Base-by-base conservation (phyloP, 257 asterid genomes). In the Thymus mandschuricus region DNA sequence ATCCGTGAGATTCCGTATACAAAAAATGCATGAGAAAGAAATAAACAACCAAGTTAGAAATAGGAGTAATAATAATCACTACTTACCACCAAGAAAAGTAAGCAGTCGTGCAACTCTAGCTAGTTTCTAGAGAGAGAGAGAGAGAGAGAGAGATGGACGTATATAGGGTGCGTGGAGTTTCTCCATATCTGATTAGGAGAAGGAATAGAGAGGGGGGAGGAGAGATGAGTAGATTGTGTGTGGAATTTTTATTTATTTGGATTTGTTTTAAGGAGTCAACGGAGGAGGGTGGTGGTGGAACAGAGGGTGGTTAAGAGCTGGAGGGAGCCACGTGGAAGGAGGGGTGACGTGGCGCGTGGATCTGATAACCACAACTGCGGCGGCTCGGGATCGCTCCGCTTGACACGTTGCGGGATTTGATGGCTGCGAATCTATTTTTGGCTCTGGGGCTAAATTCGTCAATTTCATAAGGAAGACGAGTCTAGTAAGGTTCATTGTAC, bases 331-430 rank as follows among this genome's bases (percentile, higher is more conserved):
- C 85, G 82, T 81, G 50, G 45, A 43, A 51, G 50, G 13, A 15
- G 9, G 6, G 40, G 27, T 73, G 85, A 84, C 75, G 85, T 87
- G 88, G 81, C 82, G 46, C 43, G 3, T 60, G 45, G 51, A 12
- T 52, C 38, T 50, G 48, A 6, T 11, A 7, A 12, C 6, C 27
- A 27, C 64, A 41, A 51, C 10, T 66, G 85, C 81, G 85, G 86
- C 82, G 79, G 78, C 85, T 78, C 73, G 81, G 66, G 41, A 46
- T 68, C 68, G 75, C 45, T 27, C 56, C 63, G 12, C 55, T 63
- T 67, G 70, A 78, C 91, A 79, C 79, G 84, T 83, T 28, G 5
- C 5, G 21, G 31, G 28, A 1, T n/a, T 48, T 29, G 38, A 64
- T 60, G 75, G 75, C 12, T 9, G 34, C 8, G 29, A 69, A 75